Evolutionary conservation across 306 rosid genomes (phyloP), one percentile per base, ranked within the genome.

Genomic region (Vigna hirtella): DNA sequence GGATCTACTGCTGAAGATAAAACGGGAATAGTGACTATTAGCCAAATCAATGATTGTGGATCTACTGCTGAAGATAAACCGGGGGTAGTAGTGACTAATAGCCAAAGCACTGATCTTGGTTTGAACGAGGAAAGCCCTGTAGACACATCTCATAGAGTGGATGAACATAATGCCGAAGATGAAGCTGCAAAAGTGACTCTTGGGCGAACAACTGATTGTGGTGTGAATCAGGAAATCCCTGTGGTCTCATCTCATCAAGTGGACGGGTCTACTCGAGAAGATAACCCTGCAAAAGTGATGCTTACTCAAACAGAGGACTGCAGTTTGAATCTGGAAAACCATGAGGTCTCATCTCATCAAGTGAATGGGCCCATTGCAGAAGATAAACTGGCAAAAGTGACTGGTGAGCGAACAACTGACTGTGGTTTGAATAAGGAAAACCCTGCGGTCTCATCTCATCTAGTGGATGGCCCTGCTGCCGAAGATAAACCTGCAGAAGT

Each of bases 401-500:
- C 16, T 15, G 1, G 13, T 45, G 12, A 45, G 15, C 50, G 1
- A 55, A 57, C 66, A 81, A 38, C 3, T 40, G 71, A 36, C 16
- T 70, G 30, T 51, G 59, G 65, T 66, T 55, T 73, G 49, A 49
- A 68, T 16, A 59, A 79, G 34, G 83, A 85, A 63, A 72, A 20
- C 47, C 7, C 45, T 1, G 24, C 28, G 56, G 67, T 56, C 30
- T 77, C 80, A 13, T 51, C 71, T 45, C 62, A 49, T 65, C 69
- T 57, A 32, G 70, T 64, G 71, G 84, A 81, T 28, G 79, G 50
- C 24, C 79, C 76, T 64, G 49, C 71, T 36, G 15, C 20, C 49
- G 80, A 69, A 67, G 85, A 16, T 51, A 85, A 70, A 55, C 63
- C 78, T 66, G 76, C 24, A 49, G 34, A 71, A 74, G 16, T 4